These are phyloP conservation scores for Solanum clarkiae DNA, from an alignment of 257 asterid species.

Conservation along the genomic window DNA sequence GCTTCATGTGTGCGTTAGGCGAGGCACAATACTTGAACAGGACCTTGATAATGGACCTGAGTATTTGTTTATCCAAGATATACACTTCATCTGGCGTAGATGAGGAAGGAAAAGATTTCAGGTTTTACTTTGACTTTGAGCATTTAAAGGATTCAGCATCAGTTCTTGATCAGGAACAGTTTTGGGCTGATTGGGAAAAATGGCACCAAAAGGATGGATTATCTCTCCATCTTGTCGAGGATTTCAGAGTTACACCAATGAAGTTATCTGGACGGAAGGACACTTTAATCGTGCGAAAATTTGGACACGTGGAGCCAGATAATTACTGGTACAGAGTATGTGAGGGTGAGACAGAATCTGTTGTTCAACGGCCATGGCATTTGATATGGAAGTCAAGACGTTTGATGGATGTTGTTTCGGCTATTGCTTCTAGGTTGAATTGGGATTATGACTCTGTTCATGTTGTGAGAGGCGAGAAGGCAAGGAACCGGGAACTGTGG, in stretches of 20 bases:
- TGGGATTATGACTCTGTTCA: conserved; percentile 74
- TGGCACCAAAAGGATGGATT: conserved; percentile 48
- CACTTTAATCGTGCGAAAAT: conserved; percentile 56
- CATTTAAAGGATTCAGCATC: conserved; percentile 63
- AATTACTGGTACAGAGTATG: conserved; percentile 81
- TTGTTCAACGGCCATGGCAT: conserved; percentile 67
- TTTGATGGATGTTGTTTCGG: conserved; percentile 47
- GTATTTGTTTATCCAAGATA: conserved; percentile 56
- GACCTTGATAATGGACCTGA: conserved; percentile 73
- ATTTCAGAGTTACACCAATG: conserved; percentile 50
- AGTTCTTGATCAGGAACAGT: conserved; percentile 48
- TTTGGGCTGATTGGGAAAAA: conserved; percentile 56
- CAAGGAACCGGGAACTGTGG: conserved; percentile 38
- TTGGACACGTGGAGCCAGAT: conserved; percentile 66
- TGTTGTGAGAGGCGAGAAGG: conserved; percentile 69
- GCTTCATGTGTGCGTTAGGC: conserved; percentile 75
- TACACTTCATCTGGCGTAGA: conserved; percentile 57
- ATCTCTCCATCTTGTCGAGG: conserved; percentile 61
- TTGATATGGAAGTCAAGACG: conserved; percentile 54
- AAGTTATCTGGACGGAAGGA: conserved; percentile 39
- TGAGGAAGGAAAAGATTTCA: conserved; percentile 81
- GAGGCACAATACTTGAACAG: conserved; percentile 88
- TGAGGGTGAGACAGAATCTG: conserved; percentile 56
- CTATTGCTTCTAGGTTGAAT: conserved; percentile 48
- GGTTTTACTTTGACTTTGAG: conserved; percentile 76